Evolutionary conservation across 2,329 filamentous ascomycete species (phyloP).

Genomic region (Escovopsis sp.): DNA sequence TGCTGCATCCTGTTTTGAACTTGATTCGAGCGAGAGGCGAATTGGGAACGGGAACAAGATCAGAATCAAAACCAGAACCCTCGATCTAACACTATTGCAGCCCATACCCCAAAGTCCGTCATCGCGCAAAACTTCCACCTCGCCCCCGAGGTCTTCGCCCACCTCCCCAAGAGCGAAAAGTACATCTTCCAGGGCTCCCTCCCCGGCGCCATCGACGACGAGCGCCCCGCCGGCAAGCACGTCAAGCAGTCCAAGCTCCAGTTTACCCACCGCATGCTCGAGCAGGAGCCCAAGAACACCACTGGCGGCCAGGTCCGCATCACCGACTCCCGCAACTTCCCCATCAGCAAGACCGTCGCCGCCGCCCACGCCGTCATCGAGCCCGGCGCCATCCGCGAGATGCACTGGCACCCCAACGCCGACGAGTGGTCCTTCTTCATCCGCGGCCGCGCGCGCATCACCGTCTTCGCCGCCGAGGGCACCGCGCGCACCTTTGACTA

Average conservation of each 20-base stretch:
- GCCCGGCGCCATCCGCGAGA: conserved; percentile 59
- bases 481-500: conserved; percentile 65
- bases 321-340: conserved; percentile 62
- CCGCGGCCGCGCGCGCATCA: conserved; percentile 54
- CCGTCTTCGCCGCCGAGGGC: conserved; percentile 56
- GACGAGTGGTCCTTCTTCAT: conserved; percentile 78
- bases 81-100: conserved; percentile 15
- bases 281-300: conserved; percentile 49
- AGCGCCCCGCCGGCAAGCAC: conserved; percentile 43
- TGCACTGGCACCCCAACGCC: conserved; percentile 70
- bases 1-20: too few species aligned
- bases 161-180: conserved; percentile 51
- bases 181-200: conserved; percentile 63
- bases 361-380: conserved; percentile 58
- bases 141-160: conserved; percentile 52
- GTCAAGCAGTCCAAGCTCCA: conserved; percentile 53
- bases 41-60: too few species aligned
- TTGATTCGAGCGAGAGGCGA: too few species aligned
- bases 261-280: conserved; percentile 59
- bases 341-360: conserved; percentile 56
- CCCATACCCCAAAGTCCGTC: conserved; percentile 57
- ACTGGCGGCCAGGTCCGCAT: conserved; percentile 60
- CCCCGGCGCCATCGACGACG: conserved; percentile 49
- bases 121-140: conserved; percentile 64
- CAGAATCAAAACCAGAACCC: not conserved